Percentiles rank a stretch among this genome's conserved stretches.
Evolutionary conservation across 225 moss, liverwort and hornwort species (phyloP).

Genomic region (Polytrichum commune): DNA sequence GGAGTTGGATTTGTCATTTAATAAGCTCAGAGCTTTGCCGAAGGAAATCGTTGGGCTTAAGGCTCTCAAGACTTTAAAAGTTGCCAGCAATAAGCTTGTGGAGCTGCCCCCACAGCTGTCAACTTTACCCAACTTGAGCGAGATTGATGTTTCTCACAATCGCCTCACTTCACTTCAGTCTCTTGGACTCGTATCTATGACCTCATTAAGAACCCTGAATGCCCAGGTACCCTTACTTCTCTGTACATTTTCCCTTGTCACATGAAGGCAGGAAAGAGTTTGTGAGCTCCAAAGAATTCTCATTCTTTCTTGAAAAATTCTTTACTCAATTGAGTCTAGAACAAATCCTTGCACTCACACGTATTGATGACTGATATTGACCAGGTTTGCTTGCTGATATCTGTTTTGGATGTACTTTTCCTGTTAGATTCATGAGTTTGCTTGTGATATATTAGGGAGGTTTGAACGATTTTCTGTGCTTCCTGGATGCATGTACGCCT

Average conservation of each 20-base stretch:
- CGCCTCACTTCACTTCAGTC: constrained; percentile 72
- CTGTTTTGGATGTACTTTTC: too few relatives aligned
- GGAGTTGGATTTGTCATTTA: constrained; percentile 91
- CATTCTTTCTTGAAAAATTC: too few relatives aligned
- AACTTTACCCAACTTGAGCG: constrained; percentile 55
- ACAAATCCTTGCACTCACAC: too few relatives aligned
- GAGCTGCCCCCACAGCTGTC: constrained; percentile 80
- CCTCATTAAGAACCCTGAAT: constrained; percentile 73
- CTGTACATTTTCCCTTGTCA: constrained; percentile 7
- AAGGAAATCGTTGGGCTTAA: constrained; percentile 75
- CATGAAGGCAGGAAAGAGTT: not conserved
- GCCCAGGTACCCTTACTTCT: constrained; percentile 54
- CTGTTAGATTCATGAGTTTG: constrained; percentile 42
- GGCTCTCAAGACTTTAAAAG: constrained; percentile 73
- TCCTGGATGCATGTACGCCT: constrained; percentile 33
- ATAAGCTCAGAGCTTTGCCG: constrained; percentile 83
- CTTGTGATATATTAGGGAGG: constrained; percentile 43
- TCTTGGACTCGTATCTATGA: constrained; percentile 71
- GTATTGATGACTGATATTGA: too few relatives aligned
- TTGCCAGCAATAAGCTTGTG: constrained; percentile 86
- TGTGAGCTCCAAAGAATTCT: too few relatives aligned
- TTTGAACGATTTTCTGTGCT: constrained; percentile 35
- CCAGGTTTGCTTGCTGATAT: too few relatives aligned
- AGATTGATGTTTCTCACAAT: constrained; percentile 85
- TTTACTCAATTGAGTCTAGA: too few relatives aligned